Base-by-base conservation (phyloP, 805 yeast genomes). In the Starmerella stellata region DNA sequence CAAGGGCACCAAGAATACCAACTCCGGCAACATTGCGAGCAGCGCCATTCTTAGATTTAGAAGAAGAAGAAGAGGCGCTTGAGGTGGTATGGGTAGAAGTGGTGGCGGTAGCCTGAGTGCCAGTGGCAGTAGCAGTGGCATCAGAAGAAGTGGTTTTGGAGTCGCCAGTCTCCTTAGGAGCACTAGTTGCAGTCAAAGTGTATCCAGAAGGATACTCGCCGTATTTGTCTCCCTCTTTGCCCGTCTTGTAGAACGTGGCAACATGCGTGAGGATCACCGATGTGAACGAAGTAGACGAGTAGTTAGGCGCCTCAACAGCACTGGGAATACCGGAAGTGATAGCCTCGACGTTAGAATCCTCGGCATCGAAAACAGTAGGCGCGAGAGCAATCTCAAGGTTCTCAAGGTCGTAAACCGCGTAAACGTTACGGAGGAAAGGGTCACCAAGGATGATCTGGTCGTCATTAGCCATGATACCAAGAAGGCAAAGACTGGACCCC, bases 381-480 rank as follows among this genome's bases (percentile, higher is more conserved):
- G 76, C 82, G 40, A 78, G 44, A 0, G 75, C 69, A 25, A 77
- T 59, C 50, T 69, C 63, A 35, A 53, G 55, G 48, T 66, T 67
- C 19, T 74, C 80, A 36, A 75, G 59, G 53, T 79, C 79, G 54
- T 67, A 75, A 14, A 75, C 81, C 20, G 69, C 66, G 52, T 78
- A 79, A 3, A 75, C 76, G 29, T 69, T 65, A 38, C 79, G 63
- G 45, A 78, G 57, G 51, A 78, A 69, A 34, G 69, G 65, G 52
- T 75, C 83, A 9, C 90, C 90, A 28, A 78, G 60, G 38, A 74
- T 63, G 58, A 53, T 17, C 46, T 34, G 21, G 50, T 57, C 41
- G 49, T 57, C 25, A 7, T 34, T 21, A 51, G 57, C 17, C 54
- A 49, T n/a, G 17, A 54, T 45, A 13, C 53, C 50, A 25, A 57